A percentile compares a stretch with the other conserved stretches of the same genome.
Evolutionary conservation across 2,329 filamentous ascomycete genomes (phyloP).

Genomic region (Aspergillus ochraceus): DNA sequence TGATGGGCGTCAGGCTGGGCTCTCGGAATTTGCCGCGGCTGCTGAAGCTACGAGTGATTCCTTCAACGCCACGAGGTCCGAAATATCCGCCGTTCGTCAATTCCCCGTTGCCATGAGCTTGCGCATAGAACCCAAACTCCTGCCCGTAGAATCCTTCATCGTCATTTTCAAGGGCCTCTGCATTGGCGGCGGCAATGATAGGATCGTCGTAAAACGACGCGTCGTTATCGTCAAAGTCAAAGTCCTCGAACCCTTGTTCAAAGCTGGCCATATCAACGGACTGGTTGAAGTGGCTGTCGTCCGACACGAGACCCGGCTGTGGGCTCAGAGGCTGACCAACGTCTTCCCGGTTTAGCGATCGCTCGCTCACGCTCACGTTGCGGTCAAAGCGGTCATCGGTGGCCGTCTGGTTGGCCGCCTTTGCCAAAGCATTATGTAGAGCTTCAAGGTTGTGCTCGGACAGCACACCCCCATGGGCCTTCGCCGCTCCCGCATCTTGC

Average conservation of each 20-base stretch:
- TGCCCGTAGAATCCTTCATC: slow-evolving; percentile 92
- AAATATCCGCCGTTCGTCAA: slow-evolving; percentile 87
- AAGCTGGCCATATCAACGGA: slow-evolving; percentile 40
- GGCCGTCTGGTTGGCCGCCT: slow-evolving; percentile 75
- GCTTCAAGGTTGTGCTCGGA: slow-evolving; percentile 63
- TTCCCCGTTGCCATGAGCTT: slow-evolving; percentile 51
- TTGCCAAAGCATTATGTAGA: slow-evolving; percentile 82
- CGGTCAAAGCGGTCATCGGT: slow-evolving; percentile 74
- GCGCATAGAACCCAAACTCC: slow-evolving; percentile 94
- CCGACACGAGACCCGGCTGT: slow-evolving; percentile 49
- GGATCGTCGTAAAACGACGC: slow-evolving; percentile 78
- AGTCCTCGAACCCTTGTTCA: slow-evolving; percentile 48
- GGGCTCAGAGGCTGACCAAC: slow-evolving; percentile 39
- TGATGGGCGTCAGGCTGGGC: slow-evolving; percentile 93
- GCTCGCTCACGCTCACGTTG: slow-evolving; percentile 51
- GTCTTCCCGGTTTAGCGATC: slow-evolving; percentile 37
- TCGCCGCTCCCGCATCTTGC: slow-evolving; percentile 35
- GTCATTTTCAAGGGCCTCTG: slow-evolving; percentile 87
- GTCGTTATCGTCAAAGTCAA: slow-evolving; percentile 61
- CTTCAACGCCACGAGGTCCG: slow-evolving; percentile 68
- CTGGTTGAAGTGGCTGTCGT: slow-evolving; percentile 52
- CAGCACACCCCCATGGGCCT: slow-evolving; percentile 38
- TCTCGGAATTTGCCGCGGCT: slow-evolving; percentile 75
- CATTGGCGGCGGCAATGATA: slow-evolving; percentile 93
- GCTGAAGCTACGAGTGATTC: slow-evolving; percentile 65